Percentiles rank a stretch among this genome's conserved stretches.
Evolutionary conservation across 2,329 filamentous ascomycete genomes (phyloP).

Genomic region (Pseudogymnoascus sp.): DNA sequence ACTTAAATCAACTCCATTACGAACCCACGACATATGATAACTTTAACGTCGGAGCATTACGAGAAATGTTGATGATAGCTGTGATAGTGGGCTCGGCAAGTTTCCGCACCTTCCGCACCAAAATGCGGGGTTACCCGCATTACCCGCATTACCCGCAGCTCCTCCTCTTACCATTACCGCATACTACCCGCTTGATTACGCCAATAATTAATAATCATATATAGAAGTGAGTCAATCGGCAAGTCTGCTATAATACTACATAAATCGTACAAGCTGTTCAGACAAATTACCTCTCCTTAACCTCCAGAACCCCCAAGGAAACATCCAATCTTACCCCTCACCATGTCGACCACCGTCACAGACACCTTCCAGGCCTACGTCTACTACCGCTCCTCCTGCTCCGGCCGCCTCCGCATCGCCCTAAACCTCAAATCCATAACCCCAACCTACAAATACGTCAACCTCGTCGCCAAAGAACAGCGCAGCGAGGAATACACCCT

Average conservation of each 20-base stretch:
- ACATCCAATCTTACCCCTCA: not conserved
- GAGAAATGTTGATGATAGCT: not conserved
- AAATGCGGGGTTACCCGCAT: not conserved
- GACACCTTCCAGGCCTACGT: conserved; percentile 33
- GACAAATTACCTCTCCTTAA: not conserved
- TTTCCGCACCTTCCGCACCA: not conserved
- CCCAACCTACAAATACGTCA: conserved; percentile 40
- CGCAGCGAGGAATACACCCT: conserved; percentile 36
- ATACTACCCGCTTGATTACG: not conserved
- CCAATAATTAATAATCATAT: not conserved
- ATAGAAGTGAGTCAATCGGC: not conserved
- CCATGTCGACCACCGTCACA: not conserved
- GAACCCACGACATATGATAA: not conserved
- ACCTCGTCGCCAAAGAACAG: conserved; percentile 49
- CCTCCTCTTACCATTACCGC: not conserved
- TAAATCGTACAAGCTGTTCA: not conserved
- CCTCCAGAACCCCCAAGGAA: not conserved
- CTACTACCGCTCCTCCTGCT: conserved; percentile 57
- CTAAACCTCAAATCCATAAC: conserved; percentile 46
- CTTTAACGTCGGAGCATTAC: not conserved
- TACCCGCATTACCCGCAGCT: not conserved
- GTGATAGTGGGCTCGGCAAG: not conserved
- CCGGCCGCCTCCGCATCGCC: conserved; percentile 52
- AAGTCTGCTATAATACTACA: not conserved
- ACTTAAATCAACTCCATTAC: not conserved